Conservation (phyloP, 805 yeast genomes). For the Saccharomyces cerevisiae region DNA sequence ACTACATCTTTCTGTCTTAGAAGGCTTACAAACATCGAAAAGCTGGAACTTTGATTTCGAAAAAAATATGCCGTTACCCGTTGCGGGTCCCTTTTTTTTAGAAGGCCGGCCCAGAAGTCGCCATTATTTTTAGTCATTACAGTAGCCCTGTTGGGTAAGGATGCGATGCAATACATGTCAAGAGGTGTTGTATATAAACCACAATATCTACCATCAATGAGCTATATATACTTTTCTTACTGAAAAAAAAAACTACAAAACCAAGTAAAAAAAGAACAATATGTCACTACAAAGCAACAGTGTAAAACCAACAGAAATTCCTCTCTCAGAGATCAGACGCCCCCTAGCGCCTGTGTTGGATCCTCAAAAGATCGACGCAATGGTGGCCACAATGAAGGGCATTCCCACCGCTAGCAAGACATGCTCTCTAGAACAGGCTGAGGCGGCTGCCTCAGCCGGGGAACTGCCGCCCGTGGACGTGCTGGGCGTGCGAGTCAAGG, state of each 20-base stretch:
- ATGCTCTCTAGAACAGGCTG: conserved; percentile 38
- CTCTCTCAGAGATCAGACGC: conserved; percentile 58
- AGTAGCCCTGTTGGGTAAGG: neutral
- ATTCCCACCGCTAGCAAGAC: conserved; percentile 57
- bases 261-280: conserved; percentile 3
- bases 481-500: conserved; percentile 54
- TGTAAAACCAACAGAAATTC: conserved; percentile 49
- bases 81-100: no score
- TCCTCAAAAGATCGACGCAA: conserved; percentile 61
- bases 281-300: conserved; percentile 67
- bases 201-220: neutral
- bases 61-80: neutral
- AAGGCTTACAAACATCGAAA: neutral
- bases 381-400: conserved; percentile 66
- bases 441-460: conserved; percentile 37
- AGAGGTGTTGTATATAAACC: conserved; percentile 1
- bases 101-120: neutral
- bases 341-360: conserved; percentile 86
- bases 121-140: neutral
- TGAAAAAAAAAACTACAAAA: neutral
- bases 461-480: conserved; percentile 81
- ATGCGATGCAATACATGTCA: neutral
- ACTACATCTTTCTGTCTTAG: neutral
- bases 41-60: neutral
- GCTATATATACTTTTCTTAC: neutral